A percentile compares a stretch with the other conserved stretches of the same genome.
These are phyloP conservation scores for Oropetium thomaeum DNA, from an alignment of 176 grass and related monocot species.

Conservation along the genomic window DNA sequence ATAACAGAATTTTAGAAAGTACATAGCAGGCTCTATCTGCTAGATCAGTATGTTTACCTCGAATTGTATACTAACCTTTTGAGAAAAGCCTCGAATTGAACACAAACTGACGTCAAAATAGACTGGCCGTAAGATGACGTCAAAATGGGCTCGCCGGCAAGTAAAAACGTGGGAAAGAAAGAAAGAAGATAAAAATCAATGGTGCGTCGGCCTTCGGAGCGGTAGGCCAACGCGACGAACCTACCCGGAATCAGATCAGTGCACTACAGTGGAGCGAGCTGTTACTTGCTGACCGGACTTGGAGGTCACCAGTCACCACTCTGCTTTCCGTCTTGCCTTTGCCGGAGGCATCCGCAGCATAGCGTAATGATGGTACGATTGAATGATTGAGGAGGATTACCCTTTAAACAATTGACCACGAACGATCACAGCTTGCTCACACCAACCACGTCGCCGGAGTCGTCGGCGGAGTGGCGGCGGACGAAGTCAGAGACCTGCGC, in stretches of 20 bases:
- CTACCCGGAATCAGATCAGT: neutral
- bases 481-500: conserved; percentile 62
- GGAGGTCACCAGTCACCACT: neutral
- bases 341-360: neutral
- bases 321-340: no score
- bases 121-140: neutral
- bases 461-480: conserved; percentile 21
- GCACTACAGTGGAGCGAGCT: neutral
- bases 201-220: no score
- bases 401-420: neutral
- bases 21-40: neutral
- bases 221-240: neutral
- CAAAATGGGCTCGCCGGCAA: neutral
- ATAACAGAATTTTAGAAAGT: neutral
- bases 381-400: neutral
- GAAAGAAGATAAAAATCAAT: neutral
- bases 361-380: neutral
- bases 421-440: conserved; percentile 47
- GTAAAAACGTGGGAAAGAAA: neutral
- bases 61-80: neutral
- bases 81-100: neutral
- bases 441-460: conserved; percentile 1
- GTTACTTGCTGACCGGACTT: neutral
- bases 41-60: neutral
- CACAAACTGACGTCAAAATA: neutral